Base-by-base conservation (phyloP, 768 basidiomycete species). In the Lentinus brumalis region DNA sequence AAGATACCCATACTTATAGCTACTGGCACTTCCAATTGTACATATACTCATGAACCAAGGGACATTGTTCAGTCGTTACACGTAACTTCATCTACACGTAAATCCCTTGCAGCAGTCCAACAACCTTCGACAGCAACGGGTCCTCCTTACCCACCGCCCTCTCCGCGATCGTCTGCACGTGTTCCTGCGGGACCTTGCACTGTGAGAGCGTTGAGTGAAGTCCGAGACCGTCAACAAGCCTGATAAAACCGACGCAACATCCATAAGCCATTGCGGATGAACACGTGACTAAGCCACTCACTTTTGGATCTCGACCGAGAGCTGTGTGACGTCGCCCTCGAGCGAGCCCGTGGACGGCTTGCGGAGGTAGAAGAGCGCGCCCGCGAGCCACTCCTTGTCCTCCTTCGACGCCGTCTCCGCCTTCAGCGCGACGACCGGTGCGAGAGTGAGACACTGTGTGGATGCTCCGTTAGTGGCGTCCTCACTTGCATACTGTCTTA, bases 361-460 rank as follows among this genome's bases (percentile, higher is more conserved):
- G 29, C 75, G 76, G 26, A 91, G 75, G 67, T 88, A 84, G 68
- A 83, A 85, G 31, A 91, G 71, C 1, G 83, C 74, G 35, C 76
- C 74, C 4, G 87, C 83, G 2, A 90, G 79, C 59, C 74, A 77
- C 60, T 83, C 78, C 70, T 89, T 90, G 69, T 90, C 81, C 56
- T 85, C 82, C n/a, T 81, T 70, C 3, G 83, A 82, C 5, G 82
- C 86, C 26, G 80, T 70, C 60, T 84, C 79, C 1, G 87, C 81
- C 71, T 88, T 82, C 26, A 90, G 72, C 1, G 70, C 75, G 16
- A 91, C 83, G 32, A 85, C 85, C 0, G 88, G 81, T 4, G 85
- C 81, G 26, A 92, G 80, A 6, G 89, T 91, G 55, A 91, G 76
- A 70, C 90, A 91, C 89, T 91, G 54, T 39, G 38, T 55, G 46